Conservation (phyloP, 2,329 filamentous ascomycete genomes). For the Monilinia fructicola region DNA sequence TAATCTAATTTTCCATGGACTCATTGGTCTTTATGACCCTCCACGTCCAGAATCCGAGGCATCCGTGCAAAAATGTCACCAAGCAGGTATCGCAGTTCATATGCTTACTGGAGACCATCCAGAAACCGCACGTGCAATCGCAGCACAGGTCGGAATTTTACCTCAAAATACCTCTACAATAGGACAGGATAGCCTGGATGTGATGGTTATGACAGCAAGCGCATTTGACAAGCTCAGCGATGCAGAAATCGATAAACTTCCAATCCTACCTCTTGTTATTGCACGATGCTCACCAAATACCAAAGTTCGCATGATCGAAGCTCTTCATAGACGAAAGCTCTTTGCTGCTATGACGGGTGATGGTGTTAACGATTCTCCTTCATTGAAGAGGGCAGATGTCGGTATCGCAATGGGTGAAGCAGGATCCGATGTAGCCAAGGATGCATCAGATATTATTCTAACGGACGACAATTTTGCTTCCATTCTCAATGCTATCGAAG, state of each 20-base stretch:
- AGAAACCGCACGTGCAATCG: constrained; percentile 75
- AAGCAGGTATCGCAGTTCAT: constrained; percentile 69
- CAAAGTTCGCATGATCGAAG: constrained; percentile 89
- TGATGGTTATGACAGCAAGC: constrained; percentile 71
- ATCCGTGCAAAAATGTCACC: constrained; percentile 59
- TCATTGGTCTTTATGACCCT: constrained; percentile 59
- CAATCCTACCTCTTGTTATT: constrained; percentile 75
- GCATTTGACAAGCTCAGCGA: constrained; percentile 78
- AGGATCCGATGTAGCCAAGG: constrained; percentile 60
- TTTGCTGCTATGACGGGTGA: constrained; percentile 54
- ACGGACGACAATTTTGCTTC: constrained; percentile 73
- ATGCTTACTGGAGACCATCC: constrained; percentile 86
- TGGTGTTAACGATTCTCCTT: constrained; percentile 53
- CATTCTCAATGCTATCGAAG: constrained; percentile 69
- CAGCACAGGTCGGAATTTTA: constrained; percentile 75
- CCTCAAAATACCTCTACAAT: constrained; percentile 60
- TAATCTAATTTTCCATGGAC: constrained; percentile 70
- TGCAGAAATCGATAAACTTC: constrained; percentile 71
- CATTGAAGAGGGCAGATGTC: constrained; percentile 62
- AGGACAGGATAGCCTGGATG: constrained; percentile 60
- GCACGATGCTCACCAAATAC: constrained; percentile 82
- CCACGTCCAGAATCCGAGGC: constrained; percentile 56
- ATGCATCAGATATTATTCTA: constrained; percentile 62
- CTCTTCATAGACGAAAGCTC: constrained; percentile 56
- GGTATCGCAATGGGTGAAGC: constrained; percentile 62